Evolutionary conservation across 179 eudicot genomes (phyloP), one percentile per base, ranked within the genome.

Genomic region (Beta lomatogona): DNA sequence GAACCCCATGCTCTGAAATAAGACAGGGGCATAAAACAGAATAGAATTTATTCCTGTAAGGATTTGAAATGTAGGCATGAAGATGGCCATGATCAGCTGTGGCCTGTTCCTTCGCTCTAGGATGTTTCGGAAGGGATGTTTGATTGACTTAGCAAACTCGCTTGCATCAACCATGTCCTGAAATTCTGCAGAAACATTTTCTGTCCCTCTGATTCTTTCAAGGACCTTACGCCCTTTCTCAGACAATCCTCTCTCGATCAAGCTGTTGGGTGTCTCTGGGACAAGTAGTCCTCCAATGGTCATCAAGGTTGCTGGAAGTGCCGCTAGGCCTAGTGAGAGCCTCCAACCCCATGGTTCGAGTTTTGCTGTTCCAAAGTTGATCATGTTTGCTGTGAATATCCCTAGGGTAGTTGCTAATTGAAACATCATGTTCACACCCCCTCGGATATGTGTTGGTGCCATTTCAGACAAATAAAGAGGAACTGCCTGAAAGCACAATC

Each of bases 241-340:
- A 11, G 68, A 82, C 11, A n/a, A 58, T 65, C 97, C 97, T 46
- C 89, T 79, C 67, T 95, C 93, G 8, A 93, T 88, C 65, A 95
- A 75, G 92, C 97, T 95, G 87, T 92, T 95, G 45, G 98, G 98
- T 54, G 98, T 95, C 84, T 95, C 98, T 0, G 97, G 95, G 31
- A 95, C 91, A 3, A 93, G 76, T 41, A 92, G 22, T 25, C 97
- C 97, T 44, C 98, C 98, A 0, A 91, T 46, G 50, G 92, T 90
- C 97, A 95, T 95, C 60, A 93, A 28, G 31, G 87, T 16, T 25
- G 97, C 98, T 5, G 98, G 97, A 41, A 83, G 91, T 36, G 95
- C 97, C 11, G 98, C 97, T 9, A 93, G 87, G 31, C 97, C 98
- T 0, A 95, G 90, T 48, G 98, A 95, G 12, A 95, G 89, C 78